Conservation (phyloP, 1,139 yeast genomes). For the Debaryomyces robertsiae region DNA sequence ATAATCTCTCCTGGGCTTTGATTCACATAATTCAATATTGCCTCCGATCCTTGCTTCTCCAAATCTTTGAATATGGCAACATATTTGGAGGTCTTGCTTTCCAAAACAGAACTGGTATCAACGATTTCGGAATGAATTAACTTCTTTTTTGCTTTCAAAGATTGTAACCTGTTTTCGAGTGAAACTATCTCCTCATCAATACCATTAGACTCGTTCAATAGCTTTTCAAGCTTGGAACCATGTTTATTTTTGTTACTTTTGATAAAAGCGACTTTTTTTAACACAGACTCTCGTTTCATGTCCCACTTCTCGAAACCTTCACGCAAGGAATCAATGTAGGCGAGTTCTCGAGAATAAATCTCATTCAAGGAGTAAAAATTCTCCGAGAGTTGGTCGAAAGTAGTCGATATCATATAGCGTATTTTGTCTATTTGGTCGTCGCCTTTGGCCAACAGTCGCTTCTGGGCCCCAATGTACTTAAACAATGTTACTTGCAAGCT, state of each 20-base stretch:
- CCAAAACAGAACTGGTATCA: slow-evolving; percentile 56
- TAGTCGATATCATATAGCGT: slow-evolving; percentile 29
- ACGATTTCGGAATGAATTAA: slow-evolving; percentile 46
- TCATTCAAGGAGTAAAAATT: slow-evolving; percentile 52
- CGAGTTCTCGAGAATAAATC: slow-evolving; percentile 45
- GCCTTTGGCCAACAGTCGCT: slow-evolving; percentile 29
- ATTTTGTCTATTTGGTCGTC: slow-evolving; percentile 31
- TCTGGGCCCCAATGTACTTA: slow-evolving; percentile 27
- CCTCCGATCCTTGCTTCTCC: slow-evolving; percentile 42
- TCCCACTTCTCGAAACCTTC: slow-evolving; percentile 51
- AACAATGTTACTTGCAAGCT: slow-evolving; percentile 26
- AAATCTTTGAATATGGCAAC: slow-evolving; percentile 43
- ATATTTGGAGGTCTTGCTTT: slow-evolving; percentile 50
- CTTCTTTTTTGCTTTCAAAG: slow-evolving; percentile 40
- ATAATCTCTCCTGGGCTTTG: slow-evolving; percentile 28
- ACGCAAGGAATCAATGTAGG: slow-evolving; percentile 31
- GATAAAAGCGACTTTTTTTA: slow-evolving; percentile 41
- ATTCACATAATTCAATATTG: slow-evolving; percentile 29
- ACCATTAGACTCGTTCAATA: slow-evolving; percentile 35
- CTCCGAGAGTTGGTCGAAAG: slow-evolving; percentile 42
- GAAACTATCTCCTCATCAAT: slow-evolving; percentile 45
- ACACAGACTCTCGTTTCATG: slow-evolving; percentile 33
- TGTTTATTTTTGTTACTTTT: slow-evolving; percentile 45
- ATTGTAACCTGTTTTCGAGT: slow-evolving; percentile 41
- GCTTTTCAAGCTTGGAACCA: slow-evolving; percentile 45